These are phyloP conservation scores for Thermothielavioides terrestris DNA, from an alignment of 495 filamentous ascomycete genomes.

Conservation along the genomic window DNA sequence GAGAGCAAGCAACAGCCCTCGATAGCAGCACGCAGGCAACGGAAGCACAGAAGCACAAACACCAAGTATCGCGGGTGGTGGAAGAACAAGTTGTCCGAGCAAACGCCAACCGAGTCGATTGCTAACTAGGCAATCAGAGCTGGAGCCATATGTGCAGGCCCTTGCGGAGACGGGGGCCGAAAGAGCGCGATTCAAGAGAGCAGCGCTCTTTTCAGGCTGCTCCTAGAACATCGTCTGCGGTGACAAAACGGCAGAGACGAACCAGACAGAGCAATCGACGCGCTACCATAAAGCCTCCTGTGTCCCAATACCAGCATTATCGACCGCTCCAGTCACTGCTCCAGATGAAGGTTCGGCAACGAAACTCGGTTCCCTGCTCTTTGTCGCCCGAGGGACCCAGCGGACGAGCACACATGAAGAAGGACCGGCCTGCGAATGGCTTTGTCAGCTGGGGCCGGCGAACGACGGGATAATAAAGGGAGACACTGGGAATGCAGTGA, in stretches of 20 bases:
- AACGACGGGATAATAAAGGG: neutral
- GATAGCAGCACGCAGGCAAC: neutral
- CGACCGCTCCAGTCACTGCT: constrained; percentile 63
- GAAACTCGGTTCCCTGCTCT: constrained; percentile 73
- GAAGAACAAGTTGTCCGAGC: neutral
- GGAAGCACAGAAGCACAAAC: neutral
- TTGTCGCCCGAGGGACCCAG: constrained; percentile 76
- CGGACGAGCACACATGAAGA: constrained; percentile 80
- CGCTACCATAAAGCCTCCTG: neutral
- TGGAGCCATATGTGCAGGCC: neutral
- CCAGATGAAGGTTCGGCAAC: constrained; percentile 86
- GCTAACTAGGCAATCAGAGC: neutral
- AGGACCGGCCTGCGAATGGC: constrained; percentile 52
- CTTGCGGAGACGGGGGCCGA: neutral
- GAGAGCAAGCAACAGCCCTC: neutral
- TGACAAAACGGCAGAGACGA: no score
- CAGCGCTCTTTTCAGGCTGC: no score
- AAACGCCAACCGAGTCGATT: neutral
- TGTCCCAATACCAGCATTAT: neutral
- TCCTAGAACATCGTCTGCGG: no score
- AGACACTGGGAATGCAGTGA: neutral
- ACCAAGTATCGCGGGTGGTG: neutral
- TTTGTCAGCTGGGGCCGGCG: neutral
- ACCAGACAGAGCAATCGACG: no score
- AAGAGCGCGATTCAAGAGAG: neutral